Conservation (phyloP, 2,329 filamentous ascomycete species). For the Ambrosiella xylebori region DNA sequence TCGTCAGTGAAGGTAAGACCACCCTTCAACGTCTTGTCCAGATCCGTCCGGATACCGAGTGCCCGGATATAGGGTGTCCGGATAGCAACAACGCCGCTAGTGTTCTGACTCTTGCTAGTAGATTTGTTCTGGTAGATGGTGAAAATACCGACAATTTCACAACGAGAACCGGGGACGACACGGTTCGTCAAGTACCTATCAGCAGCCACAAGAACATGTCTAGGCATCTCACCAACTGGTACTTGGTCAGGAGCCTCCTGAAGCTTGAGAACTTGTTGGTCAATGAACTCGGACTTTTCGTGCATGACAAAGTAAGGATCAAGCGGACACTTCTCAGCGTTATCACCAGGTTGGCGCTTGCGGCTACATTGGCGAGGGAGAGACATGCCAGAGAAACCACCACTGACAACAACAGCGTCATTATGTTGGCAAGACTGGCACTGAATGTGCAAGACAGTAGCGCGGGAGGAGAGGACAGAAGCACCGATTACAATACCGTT, state of each 20-base stretch:
- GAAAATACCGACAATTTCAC: conserved; percentile 91
- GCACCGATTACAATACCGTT: conserved; percentile 96
- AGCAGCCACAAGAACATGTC: conserved; percentile 91
- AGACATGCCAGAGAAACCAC: conserved; percentile 75
- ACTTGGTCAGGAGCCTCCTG: conserved; percentile 97
- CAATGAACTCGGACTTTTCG: conserved; percentile 85
- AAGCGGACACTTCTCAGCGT: conserved; percentile 61
- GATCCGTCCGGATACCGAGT: conserved; percentile 77
- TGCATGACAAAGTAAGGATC: conserved; percentile 95
- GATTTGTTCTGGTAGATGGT: conserved; percentile 94
- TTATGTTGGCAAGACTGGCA: conserved; percentile 71
- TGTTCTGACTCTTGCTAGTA: conserved; percentile 49
- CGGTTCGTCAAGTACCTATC: conserved; percentile 90
- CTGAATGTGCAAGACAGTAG: conserved; percentile 68
- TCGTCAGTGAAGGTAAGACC: conserved; percentile 75
- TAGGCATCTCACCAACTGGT: conserved; percentile 83
- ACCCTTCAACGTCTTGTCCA: conserved; percentile 78
- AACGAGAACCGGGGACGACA: conserved; percentile 86
- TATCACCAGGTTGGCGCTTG: conserved; percentile 44
- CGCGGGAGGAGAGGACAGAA: conserved; percentile 91
- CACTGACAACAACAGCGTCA: conserved; percentile 53
- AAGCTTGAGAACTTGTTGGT: conserved; percentile 94
- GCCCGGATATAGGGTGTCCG: conserved; percentile 87
- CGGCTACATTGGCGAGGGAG: conserved; percentile 65
- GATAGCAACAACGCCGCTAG: conserved; percentile 74